These are phyloP conservation scores for Sideroxylon spinosum DNA, from an alignment of 179 eudicot genomes.

Conservation along the genomic window DNA sequence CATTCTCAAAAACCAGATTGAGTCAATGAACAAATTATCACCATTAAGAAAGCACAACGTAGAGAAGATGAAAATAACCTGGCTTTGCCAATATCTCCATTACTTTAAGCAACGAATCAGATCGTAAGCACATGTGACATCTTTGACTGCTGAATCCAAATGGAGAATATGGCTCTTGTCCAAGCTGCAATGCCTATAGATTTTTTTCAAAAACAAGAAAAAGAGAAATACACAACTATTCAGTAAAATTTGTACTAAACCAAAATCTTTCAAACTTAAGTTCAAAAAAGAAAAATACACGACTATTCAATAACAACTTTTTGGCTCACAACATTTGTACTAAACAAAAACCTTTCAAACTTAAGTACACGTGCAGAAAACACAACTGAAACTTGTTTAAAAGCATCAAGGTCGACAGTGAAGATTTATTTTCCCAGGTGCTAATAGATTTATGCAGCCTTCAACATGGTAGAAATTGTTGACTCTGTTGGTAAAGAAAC, in stretches of 20 bases:
- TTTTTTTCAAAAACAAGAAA: background rate
- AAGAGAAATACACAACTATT: background rate
- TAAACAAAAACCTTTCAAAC: background rate
- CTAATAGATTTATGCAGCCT: background rate
- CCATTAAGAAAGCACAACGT: background rate
- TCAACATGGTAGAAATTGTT: background rate
- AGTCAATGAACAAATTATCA: background rate
- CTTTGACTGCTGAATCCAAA: slow-evolving; percentile 58
- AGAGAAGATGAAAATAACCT: slow-evolving; percentile 37
- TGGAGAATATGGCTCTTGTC: slow-evolving; percentile 71
- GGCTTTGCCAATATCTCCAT: slow-evolving; percentile 84
- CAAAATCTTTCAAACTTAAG: background rate
- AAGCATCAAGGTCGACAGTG: background rate
- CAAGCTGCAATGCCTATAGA: slow-evolving; percentile 77
- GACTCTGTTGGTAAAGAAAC: background rate
- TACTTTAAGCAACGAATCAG: slow-evolving; percentile 73
- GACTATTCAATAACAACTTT: background rate
- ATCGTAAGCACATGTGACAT: slow-evolving; percentile 95
- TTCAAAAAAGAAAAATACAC: background rate
- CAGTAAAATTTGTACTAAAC: too few species aligned
- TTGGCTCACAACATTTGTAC: background rate
- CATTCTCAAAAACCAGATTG: background rate
- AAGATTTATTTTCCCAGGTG: too few species aligned
- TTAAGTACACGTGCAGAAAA: background rate
- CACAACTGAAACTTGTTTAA: background rate